A percentile compares a stretch with the other conserved stretches of the same genome.
Evolutionary conservation across 2,329 filamentous ascomycete species (phyloP).

Genomic region (Aspergillus piperis): DNA sequence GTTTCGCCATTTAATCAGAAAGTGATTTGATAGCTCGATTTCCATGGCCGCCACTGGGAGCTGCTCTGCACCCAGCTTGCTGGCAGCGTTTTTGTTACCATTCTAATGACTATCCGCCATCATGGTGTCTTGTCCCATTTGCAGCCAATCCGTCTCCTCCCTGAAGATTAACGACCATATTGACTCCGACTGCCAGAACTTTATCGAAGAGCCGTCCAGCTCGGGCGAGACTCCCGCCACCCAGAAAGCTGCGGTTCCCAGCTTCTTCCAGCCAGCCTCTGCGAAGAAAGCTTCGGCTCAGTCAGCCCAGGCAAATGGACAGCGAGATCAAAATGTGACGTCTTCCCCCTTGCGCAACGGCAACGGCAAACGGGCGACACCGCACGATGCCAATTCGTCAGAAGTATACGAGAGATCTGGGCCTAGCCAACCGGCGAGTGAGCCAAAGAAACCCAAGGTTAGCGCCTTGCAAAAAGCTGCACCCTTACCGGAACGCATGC

Average conservation of each 20-base stretch:
- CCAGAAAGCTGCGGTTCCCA: constrained; percentile 48
- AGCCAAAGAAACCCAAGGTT: constrained; percentile 66
- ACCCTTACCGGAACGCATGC: constrained; percentile 91
- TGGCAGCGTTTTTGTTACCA: background rate
- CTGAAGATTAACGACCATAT: constrained; percentile 83
- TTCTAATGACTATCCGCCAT: constrained; percentile 8
- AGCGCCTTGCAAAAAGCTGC: constrained; percentile 67
- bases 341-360: constrained; percentile 30
- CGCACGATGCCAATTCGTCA: constrained; percentile 26
- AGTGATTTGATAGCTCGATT: background rate
- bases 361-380: constrained; percentile 37
- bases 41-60: background rate
- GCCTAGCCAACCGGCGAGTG: constrained; percentile 30
- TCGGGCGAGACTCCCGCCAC: constrained; percentile 46
- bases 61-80: constrained; percentile 6
- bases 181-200: constrained; percentile 75
- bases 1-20: background rate
- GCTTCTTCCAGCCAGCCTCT: constrained; percentile 59
- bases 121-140: constrained; percentile 78
- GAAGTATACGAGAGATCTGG: constrained; percentile 24
- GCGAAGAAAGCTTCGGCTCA: constrained; percentile 43
- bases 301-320: constrained; percentile 25
- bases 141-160: constrained; percentile 58
- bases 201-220: constrained; percentile 55
- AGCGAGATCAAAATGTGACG: constrained; percentile 25